Evolutionary conservation across 2,329 filamentous ascomycete genomes (phyloP), one percentile per base, ranked within the genome.

Genomic region (Chrysosporium queenslandicum): DNA sequence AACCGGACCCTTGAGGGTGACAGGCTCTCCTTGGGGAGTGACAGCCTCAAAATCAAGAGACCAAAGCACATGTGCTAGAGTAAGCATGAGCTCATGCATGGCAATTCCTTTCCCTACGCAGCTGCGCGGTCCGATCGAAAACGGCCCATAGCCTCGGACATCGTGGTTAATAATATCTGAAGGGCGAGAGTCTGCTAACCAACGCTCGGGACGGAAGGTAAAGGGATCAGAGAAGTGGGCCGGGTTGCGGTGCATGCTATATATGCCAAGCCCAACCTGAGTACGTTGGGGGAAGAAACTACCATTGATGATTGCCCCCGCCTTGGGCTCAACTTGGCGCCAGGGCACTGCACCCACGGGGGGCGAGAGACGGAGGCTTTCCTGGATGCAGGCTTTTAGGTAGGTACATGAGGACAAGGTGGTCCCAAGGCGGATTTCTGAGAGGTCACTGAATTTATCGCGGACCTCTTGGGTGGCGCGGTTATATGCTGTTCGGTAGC

Each of bases 81-180:
- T 68, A 49, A 70, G 52, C 16, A 62, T 61, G 61, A 72, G 64
- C 55, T 72, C 70, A 62, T 69, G 66, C 46, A 70, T 63, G 1
- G 70, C 70, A 64, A 73, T 65, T 30, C 64, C 64, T 58, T 72
- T 72, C 5, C 70, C 70, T 53, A 70, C 66, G 49, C 70, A 73
- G 1, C 69, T 68, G 1, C 69, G 64, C 1, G 66, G 67, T 0
- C 70, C 70, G 30, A 71, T 66, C 34, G 65, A 68, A 47, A 73
- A 73, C 6, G 56, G 32, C 12, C 39, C 53, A 34, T 56, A 58
- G 5, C 55, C 52, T 8, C 47, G 48, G 5, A 51, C 46, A 12
- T 85, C 83, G 3, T 71, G 62, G 2, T 74, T 69, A 1, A 79
- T 69, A 16, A 21, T 21, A 9, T 46, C 21, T 18, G 21, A 7